These are phyloP conservation scores for Penicillium sp. DNA, from an alignment of 2,329 filamentous ascomycete genomes.

Conservation along the genomic window DNA sequence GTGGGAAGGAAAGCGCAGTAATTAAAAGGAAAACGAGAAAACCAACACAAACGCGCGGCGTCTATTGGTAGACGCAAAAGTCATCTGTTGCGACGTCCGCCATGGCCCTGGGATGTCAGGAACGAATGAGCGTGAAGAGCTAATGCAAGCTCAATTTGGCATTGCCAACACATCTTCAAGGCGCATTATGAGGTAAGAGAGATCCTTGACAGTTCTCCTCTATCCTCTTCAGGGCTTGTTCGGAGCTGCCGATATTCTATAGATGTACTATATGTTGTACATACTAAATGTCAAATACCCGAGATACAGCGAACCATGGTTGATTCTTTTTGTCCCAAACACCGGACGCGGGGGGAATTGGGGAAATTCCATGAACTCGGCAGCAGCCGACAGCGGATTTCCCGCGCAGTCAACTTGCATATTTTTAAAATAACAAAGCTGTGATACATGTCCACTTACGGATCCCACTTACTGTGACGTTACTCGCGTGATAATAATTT, in stretches of 20 bases:
- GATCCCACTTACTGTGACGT: background rate
- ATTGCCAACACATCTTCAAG: slow-evolving; percentile 21
- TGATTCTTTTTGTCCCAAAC: background rate
- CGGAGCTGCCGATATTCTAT: background rate
- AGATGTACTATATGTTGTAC: no score
- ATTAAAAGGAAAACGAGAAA: slow-evolving; percentile 10
- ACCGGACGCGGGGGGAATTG: background rate
- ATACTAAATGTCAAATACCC: no score
- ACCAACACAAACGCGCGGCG: slow-evolving; percentile 26
- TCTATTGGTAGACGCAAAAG: slow-evolving; percentile 25
- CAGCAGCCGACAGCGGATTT: slow-evolving; percentile 3
- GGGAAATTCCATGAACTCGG: background rate
- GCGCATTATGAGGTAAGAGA: slow-evolving; percentile 6
- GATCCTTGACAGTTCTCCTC: background rate
- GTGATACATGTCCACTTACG: background rate
- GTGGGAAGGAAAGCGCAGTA: background rate
- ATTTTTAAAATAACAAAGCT: background rate
- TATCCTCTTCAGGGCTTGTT: background rate
- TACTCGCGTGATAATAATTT: slow-evolving; percentile 5
- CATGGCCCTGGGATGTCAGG: slow-evolving; percentile 15
- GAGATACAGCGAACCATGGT: slow-evolving; percentile 17
- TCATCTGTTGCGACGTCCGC: slow-evolving; percentile 24
- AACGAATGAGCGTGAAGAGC: slow-evolving; percentile 17
- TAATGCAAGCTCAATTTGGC: slow-evolving; percentile 25
- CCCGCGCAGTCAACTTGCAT: slow-evolving; percentile 9